Evolutionary conservation across 1,284 basidiomycete species (phyloP).

Genomic region (Ganoderma leucocontextum): DNA sequence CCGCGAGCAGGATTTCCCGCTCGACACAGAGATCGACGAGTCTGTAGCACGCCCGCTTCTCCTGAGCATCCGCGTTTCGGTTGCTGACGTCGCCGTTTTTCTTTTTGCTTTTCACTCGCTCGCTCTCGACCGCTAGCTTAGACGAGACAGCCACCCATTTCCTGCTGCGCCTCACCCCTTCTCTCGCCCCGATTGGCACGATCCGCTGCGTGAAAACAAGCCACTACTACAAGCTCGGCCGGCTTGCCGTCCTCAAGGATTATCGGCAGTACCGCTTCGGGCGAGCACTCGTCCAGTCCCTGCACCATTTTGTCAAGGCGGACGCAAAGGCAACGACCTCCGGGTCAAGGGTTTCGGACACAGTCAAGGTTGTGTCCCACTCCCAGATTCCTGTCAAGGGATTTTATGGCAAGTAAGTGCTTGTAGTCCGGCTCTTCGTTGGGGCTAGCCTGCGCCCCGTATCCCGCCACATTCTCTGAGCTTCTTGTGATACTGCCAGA

Average conservation of each 20-base stretch:
- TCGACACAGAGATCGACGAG: conserved; percentile 78
- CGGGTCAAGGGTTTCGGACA: conserved; percentile 37
- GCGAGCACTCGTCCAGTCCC: conserved; percentile 61
- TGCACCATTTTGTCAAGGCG: conserved; percentile 67
- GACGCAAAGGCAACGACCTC: conserved; percentile 39
- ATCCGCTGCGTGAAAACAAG: conserved; percentile 53
- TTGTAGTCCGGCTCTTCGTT: conserved; percentile 19
- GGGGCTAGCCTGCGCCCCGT: conserved; percentile 21
- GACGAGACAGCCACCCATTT: conserved; percentile 74
- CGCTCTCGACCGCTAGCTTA: conserved; percentile 48
- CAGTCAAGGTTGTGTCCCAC: conserved; percentile 59
- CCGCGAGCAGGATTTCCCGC: conserved; percentile 73
- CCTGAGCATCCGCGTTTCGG: conserved; percentile 4
- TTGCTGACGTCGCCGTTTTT: conserved; percentile 11
- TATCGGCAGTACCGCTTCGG: conserved; percentile 73
- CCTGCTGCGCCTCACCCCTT: conserved; percentile 69
- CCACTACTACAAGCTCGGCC: conserved; percentile 70
- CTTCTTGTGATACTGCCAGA: conserved; percentile 48
- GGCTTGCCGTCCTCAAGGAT: conserved; percentile 71
- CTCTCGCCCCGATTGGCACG: conserved; percentile 70
- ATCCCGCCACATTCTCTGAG: conserved; percentile 21
- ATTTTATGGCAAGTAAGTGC: conserved; percentile 78
- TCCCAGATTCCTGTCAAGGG: conserved; percentile 74
- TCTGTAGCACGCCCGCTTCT: conserved; percentile 46
- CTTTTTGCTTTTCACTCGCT: conserved; percentile 3